Conservation (phyloP, 257 asterid genomes). For the Rhazya stricta region DNA sequence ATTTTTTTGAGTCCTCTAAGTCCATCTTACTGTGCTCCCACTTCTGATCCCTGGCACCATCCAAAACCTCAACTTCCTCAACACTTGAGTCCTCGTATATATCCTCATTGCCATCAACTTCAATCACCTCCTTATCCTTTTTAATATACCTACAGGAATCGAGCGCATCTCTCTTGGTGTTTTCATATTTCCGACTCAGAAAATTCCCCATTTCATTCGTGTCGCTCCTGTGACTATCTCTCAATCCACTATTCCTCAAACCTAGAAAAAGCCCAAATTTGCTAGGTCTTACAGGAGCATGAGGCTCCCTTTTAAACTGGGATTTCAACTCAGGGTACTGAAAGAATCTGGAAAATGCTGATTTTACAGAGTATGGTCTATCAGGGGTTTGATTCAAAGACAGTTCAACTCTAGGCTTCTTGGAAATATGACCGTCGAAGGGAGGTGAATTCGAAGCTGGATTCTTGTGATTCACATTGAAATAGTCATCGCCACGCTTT, state of each 20-base stretch:
- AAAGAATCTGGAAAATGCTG: constrained; percentile 23
- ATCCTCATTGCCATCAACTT: constrained; percentile 28
- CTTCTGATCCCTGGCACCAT: constrained; percentile 11
- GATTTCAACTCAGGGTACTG: constrained; percentile 39
- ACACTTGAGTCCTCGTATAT: constrained; percentile 17
- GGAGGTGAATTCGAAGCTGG: constrained; percentile 20
- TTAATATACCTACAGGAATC: constrained; percentile 26
- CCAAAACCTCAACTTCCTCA: constrained; percentile 23
- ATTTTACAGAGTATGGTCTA: constrained; percentile 14
- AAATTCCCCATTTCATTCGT: constrained; percentile 34
- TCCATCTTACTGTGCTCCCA: constrained; percentile 22
- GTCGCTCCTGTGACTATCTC: constrained; percentile 14
- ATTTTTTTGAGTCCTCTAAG: constrained; percentile 23
- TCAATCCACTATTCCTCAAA: constrained; percentile 13
- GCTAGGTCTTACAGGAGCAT: constrained; percentile 50
- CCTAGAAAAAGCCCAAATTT: constrained; percentile 22
- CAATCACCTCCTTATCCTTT: constrained; percentile 42
- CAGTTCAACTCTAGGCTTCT: constrained; percentile 33
- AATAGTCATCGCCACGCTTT: constrained; percentile 46
- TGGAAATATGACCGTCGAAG: constrained; percentile 33
- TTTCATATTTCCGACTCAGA: background rate
- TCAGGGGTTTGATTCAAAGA: constrained; percentile 16
- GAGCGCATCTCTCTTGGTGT: constrained; percentile 18
- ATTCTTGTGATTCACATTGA: constrained; percentile 20
- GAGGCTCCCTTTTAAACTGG: constrained; percentile 38